phyloP scores from a whole-genome alignment of 352 stramenopile species.

The Phytophthora kernoviae region DNA sequence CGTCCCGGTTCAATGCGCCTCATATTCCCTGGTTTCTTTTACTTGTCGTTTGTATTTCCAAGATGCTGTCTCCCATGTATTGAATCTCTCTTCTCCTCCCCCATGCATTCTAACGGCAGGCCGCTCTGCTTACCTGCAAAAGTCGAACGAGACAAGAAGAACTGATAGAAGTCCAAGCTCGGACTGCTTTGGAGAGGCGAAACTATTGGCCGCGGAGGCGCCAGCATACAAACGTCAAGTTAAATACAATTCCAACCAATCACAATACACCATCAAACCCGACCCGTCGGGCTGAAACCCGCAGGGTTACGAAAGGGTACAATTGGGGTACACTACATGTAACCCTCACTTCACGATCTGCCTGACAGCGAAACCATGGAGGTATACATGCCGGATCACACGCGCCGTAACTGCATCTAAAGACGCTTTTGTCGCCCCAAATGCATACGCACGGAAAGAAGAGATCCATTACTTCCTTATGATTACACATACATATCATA shows the following conservation, averaged over 20 bases:
- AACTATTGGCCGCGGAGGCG: constrained; percentile 86
- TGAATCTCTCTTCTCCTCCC: background rate
- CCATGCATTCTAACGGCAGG: background rate
- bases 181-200: constrained; percentile 24
- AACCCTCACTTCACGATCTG: background rate
- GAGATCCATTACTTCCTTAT: background rate
- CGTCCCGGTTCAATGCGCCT: constrained; percentile 1
- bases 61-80: too few species aligned
- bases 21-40: too few species aligned
- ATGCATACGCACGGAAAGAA: background rate
- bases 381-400: background rate
- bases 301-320: background rate
- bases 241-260: constrained; percentile 32
- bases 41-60: too few species aligned
- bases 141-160: constrained; percentile 85
- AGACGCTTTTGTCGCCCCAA: background rate
- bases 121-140: constrained; percentile 57
- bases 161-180: constrained; percentile 42
- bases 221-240: constrained; percentile 76
- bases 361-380: background rate
- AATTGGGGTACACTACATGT: background rate
- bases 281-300: constrained; percentile 2
- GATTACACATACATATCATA: background rate
- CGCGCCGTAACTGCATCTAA: background rate
- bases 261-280: constrained; percentile 15